A percentile compares a stretch with the other conserved stretches of the same genome.
Conservation (phyloP, 176 grass and related monocot genomes). For the Aegilops speltoides region DNA sequence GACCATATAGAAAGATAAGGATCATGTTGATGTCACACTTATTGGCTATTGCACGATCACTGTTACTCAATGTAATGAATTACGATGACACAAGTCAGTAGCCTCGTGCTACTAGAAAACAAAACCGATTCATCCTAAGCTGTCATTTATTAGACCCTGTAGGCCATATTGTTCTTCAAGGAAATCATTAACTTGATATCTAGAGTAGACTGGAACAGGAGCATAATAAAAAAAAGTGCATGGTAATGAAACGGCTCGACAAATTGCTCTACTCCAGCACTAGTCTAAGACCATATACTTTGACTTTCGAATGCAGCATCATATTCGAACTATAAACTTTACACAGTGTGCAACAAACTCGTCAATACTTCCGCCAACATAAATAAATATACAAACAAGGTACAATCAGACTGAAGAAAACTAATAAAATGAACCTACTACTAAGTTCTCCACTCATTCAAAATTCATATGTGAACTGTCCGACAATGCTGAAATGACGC, state of each 20-base stretch:
- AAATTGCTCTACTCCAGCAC: slow-evolving; percentile 4
- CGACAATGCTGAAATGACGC: background rate
- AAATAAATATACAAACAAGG: background rate
- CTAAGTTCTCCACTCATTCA: background rate
- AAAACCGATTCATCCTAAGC: background rate
- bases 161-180: background rate
- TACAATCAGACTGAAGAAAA: background rate
- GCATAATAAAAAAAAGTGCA: slow-evolving; percentile 5
- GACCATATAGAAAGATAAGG: background rate
- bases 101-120: background rate
- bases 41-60: background rate
- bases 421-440: background rate
- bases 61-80: background rate
- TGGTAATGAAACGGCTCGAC: background rate
- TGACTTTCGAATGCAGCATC: slow-evolving; percentile 12
- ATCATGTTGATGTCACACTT: background rate
- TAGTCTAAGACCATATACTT: background rate
- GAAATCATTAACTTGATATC: slow-evolving; percentile 14
- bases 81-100: background rate
- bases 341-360: background rate
- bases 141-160: background rate
- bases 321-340: background rate
- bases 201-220: background rate
- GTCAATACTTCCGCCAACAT: background rate
- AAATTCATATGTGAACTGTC: background rate